Conservation (phyloP, 441 rosid genomes). For the Jatropha multifida region DNA sequence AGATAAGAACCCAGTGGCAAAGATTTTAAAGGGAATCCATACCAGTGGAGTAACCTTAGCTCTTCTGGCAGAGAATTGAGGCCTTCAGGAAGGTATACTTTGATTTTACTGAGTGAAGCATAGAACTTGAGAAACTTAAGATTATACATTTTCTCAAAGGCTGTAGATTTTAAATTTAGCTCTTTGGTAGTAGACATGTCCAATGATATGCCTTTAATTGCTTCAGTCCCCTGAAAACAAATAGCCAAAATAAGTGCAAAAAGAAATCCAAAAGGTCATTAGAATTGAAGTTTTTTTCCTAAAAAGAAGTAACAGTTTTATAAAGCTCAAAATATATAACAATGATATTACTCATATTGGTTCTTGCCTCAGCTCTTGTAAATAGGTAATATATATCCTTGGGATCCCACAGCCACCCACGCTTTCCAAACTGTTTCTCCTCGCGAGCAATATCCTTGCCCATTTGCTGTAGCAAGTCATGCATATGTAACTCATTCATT, state of each 20-base stretch:
- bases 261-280: no score
- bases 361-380: neutral
- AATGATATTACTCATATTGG: no score
- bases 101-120: neutral
- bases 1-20: neutral
- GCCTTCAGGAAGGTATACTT: neutral
- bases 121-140: slow-evolving; percentile 7
- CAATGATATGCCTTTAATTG: neutral
- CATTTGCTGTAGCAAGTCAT: slow-evolving; percentile 25
- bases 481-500: neutral
- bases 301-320: no score
- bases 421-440: slow-evolving; percentile 13
- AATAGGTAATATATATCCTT: slow-evolving; percentile 18
- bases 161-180: neutral
- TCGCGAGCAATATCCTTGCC: slow-evolving; percentile 25
- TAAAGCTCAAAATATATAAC: neutral
- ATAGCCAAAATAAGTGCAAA: no score
- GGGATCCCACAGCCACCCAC: slow-evolving; percentile 25
- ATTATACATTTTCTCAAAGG: slow-evolving; percentile 5
- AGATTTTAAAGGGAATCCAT: slow-evolving; percentile 7
- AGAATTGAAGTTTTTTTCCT: no score
- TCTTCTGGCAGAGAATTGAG: slow-evolving; percentile 3
- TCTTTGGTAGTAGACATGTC: neutral
- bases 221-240: neutral
- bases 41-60: slow-evolving; percentile 9